These are phyloP conservation scores for Tylopilus sp. DNA, from an alignment of 1,284 basidiomycete species.

Conservation along the genomic window DNA sequence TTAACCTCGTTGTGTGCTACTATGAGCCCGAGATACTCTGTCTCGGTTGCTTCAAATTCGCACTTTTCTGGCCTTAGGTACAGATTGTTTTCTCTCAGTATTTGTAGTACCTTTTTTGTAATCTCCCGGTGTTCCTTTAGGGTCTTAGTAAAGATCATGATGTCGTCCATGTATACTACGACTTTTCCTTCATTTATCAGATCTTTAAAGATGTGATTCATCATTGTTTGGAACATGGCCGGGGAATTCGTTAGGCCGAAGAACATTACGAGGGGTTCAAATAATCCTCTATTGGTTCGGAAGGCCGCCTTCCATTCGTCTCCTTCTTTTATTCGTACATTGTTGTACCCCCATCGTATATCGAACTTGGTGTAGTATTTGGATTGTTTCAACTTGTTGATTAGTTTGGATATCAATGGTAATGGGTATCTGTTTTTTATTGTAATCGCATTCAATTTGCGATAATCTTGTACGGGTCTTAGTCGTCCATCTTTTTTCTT, in stretches of 20 bases:
- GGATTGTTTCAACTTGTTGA: not conserved
- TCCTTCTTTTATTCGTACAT: not conserved
- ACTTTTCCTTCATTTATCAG: conserved; percentile 12
- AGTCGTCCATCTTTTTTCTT: conserved; percentile 2
- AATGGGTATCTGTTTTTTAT: conserved; percentile 25
- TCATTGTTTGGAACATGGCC: conserved; percentile 28
- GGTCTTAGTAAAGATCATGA: conserved; percentile 11
- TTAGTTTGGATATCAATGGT: not conserved
- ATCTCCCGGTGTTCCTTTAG: conserved; percentile 22
- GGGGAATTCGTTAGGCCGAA: conserved; percentile 28
- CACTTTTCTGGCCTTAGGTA: not conserved
- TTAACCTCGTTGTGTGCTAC: not conserved
- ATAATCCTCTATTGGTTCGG: conserved; percentile 28
- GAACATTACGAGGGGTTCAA: conserved; percentile 41
- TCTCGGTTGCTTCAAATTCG: not conserved
- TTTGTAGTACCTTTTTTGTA: conserved; percentile 32
- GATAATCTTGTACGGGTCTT: conserved; percentile 19
- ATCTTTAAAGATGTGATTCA: conserved; percentile 21
- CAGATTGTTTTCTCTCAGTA: conserved; percentile 16
- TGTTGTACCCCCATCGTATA: not conserved
- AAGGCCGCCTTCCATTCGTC: conserved; percentile 4
- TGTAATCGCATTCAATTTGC: conserved; percentile 32
- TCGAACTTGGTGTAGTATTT: not conserved
- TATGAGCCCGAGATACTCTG: not conserved
- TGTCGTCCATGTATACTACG: conserved; percentile 1